Evolutionary conservation across 2,329 filamentous ascomycete genomes (phyloP).

Genomic region (Dothistroma septosporum): DNA sequence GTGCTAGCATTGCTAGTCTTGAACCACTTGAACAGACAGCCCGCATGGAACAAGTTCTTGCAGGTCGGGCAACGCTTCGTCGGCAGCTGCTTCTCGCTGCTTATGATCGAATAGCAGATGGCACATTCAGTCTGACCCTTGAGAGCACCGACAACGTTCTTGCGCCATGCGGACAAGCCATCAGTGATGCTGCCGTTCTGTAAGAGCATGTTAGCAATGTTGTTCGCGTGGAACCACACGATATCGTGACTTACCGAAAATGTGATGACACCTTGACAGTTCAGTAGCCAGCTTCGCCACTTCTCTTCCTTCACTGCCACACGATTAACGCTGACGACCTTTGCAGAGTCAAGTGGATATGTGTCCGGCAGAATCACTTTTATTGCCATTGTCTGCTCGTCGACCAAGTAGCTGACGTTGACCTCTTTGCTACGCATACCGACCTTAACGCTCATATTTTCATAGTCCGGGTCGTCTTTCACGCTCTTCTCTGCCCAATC

Average conservation of each 20-base stretch:
- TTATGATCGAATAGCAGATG: slow-evolving; percentile 85
- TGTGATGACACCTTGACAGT: slow-evolving; percentile 85
- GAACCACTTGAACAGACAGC: slow-evolving; percentile 96
- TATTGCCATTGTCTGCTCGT: slow-evolving; percentile 80
- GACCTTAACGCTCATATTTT: slow-evolving; percentile 64
- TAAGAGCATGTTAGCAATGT: slow-evolving; percentile 6
- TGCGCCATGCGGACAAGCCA: slow-evolving; percentile 76
- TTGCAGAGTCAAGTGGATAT: slow-evolving; percentile 77
- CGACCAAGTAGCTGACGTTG: slow-evolving; percentile 77
- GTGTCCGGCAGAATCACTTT: slow-evolving; percentile 73
- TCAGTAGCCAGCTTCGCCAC: slow-evolving; percentile 87
- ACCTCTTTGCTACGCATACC: slow-evolving; percentile 70
- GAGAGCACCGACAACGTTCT: slow-evolving; percentile 80
- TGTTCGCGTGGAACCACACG: background rate
- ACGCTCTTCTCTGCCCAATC: slow-evolving; percentile 55
- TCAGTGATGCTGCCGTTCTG: slow-evolving; percentile 82
- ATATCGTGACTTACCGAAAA: slow-evolving; percentile 59
- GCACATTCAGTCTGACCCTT: slow-evolving; percentile 94
- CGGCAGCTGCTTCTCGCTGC: slow-evolving; percentile 79
- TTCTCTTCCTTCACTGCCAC: slow-evolving; percentile 87
- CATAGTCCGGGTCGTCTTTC: slow-evolving; percentile 41
- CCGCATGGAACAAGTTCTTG: slow-evolving; percentile 87
- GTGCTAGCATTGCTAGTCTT: slow-evolving; percentile 85
- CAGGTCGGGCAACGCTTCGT: slow-evolving; percentile 90
- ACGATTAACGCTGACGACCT: slow-evolving; percentile 71